These are phyloP conservation scores for Melastoma candidum DNA, from an alignment of 441 rosid species.

Conservation along the genomic window DNA sequence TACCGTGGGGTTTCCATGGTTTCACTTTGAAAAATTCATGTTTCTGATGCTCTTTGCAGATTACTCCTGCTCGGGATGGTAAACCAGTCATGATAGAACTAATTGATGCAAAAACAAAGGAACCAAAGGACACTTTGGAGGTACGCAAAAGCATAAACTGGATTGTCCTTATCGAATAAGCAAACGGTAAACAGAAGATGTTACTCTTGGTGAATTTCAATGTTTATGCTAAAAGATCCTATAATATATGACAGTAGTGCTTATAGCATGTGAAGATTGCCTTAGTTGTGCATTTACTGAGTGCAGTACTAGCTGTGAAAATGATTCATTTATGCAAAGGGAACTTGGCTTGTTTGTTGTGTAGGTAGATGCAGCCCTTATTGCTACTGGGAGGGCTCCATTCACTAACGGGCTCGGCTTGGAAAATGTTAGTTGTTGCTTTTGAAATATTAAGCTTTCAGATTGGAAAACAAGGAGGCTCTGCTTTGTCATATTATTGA, in stretches of 20 bases:
- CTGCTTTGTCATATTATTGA: no score
- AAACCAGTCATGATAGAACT: constrained; percentile 93
- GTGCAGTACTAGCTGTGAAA: no score
- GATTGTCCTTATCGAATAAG: not conserved
- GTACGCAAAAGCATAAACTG: constrained; percentile 24
- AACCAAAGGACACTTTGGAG: constrained; percentile 77
- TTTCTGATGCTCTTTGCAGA: constrained; percentile 29
- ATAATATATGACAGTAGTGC: no score
- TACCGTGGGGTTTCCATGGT: not conserved
- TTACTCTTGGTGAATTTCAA: not conserved
- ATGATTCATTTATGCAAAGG: no score
- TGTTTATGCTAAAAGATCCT: no score
- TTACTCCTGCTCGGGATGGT: constrained; percentile 91
- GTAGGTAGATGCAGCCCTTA: constrained; percentile 91
- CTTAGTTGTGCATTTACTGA: no score
- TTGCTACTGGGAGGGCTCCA: constrained; percentile 98
- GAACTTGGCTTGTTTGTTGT: constrained; percentile 14
- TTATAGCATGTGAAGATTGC: no score
- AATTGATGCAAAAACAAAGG: constrained; percentile 95
- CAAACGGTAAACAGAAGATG: not conserved
- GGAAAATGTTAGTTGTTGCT: constrained; percentile 52
- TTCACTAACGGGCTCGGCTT: constrained; percentile 91
- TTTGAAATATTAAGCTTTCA: not conserved
- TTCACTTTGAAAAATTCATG: constrained; percentile 9
- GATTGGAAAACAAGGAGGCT: no score